Percentiles rank a stretch among this genome's conserved stretches.
Evolutionary conservation across 257 asterid genomes (phyloP).

Genomic region (Henckelia pumila): DNA sequence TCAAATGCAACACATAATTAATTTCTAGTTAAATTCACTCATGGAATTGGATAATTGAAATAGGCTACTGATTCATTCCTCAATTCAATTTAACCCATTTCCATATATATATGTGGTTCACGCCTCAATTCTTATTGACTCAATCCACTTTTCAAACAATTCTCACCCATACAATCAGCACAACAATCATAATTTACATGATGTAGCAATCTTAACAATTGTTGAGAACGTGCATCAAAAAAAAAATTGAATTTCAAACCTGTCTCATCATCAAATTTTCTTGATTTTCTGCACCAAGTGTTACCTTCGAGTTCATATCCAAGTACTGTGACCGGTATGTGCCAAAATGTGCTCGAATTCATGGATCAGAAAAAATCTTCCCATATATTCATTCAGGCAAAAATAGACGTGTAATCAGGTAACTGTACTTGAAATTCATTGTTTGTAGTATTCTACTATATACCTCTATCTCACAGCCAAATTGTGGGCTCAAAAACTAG

Average conservation of each 20-base stretch:
- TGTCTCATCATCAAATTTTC: background rate
- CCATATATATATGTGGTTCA: background rate
- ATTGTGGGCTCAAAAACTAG: background rate
- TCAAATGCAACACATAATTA: too few species aligned
- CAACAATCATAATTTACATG: background rate
- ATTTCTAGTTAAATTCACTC: too few species aligned
- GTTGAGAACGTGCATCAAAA: background rate
- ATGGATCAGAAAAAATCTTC: background rate
- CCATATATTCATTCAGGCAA: background rate
- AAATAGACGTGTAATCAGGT: background rate
- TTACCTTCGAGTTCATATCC: too few species aligned
- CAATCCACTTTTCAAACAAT: background rate
- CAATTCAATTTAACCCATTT: too few species aligned
- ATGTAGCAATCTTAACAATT: background rate
- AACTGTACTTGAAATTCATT: background rate
- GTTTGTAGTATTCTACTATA: constrained; percentile 10
- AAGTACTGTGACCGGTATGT: background rate
- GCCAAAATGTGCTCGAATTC: background rate
- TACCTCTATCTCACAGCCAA: constrained; percentile 8
- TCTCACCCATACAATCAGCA: too few species aligned
- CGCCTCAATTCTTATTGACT: background rate
- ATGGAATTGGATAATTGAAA: too few species aligned
- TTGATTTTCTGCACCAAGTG: too few species aligned
- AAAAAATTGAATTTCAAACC: background rate
- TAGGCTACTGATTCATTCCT: too few species aligned